Evolutionary conservation across 2,329 filamentous ascomycete species (phyloP).

Genomic region (Lecanicillium sp.): DNA sequence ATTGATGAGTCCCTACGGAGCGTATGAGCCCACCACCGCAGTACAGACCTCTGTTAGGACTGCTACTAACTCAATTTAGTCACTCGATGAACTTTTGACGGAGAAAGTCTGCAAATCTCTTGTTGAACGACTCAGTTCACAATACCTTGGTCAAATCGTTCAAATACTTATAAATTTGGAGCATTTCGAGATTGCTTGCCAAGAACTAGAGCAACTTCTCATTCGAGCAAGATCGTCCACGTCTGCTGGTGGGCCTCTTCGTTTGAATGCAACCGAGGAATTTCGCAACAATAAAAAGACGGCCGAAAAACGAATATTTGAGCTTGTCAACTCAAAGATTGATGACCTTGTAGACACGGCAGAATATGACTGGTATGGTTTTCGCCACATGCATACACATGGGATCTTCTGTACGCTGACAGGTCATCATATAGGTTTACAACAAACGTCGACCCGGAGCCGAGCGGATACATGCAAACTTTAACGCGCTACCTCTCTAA

Average conservation of each 20-base stretch:
- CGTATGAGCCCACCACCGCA: constrained; percentile 39
- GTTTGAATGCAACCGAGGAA: constrained; percentile 72
- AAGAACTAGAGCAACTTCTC: constrained; percentile 78
- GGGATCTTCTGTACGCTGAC: too few species aligned
- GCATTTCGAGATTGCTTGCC: constrained; percentile 90
- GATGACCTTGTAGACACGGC: constrained; percentile 95
- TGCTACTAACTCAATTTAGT: constrained; percentile 35
- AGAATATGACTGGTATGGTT: constrained; percentile 79
- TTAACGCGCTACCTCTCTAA: constrained; percentile 87
- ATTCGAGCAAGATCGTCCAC: constrained; percentile 77
- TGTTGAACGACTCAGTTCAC: constrained; percentile 78
- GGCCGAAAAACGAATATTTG: constrained; percentile 95
- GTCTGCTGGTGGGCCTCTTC: constrained; percentile 71
- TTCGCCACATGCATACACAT: not conserved
- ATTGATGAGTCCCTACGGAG: constrained; percentile 87
- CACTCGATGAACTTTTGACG: constrained; percentile 89
- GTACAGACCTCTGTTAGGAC: too few species aligned
- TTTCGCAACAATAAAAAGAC: constrained; percentile 90
- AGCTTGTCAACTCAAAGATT: constrained; percentile 97
- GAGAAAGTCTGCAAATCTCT: constrained; percentile 86
- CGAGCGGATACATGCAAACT: constrained; percentile 92
- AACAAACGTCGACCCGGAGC: constrained; percentile 55
- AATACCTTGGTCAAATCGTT: constrained; percentile 95
- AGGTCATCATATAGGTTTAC: constrained; percentile 36
- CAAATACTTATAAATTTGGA: constrained; percentile 97